Evolutionary conservation across 768 basidiomycete species (phyloP).

Genomic region (Rhodotorula paludigena): DNA sequence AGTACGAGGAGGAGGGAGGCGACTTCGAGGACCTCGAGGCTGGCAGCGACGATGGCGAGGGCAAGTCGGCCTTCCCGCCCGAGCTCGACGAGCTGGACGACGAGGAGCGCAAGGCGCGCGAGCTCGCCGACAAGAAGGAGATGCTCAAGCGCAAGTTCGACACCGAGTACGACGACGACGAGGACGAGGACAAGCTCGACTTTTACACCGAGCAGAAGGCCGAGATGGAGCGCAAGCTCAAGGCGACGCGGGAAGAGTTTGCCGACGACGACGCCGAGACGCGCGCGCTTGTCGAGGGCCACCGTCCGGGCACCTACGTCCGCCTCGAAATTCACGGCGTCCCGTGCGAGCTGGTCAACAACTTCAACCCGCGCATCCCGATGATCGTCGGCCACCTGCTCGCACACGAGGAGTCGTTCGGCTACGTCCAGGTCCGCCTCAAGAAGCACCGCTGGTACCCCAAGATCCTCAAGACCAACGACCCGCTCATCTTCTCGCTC

Average conservation of each 20-base stretch:
- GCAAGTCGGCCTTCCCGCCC: conserved; percentile 43
- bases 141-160: conserved; percentile 90
- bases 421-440: conserved; percentile 87
- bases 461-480: conserved; percentile 89
- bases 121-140: conserved; percentile 80
- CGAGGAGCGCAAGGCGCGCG: conserved; percentile 45
- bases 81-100: conserved; percentile 43
- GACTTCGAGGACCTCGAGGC: conserved; percentile 52
- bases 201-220: conserved; percentile 91
- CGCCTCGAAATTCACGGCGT: conserved; percentile 80
- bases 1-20: conserved; percentile 50
- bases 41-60: conserved; percentile 45
- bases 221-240: conserved; percentile 56
- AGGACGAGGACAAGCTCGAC: conserved; percentile 58
- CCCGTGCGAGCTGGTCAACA: conserved; percentile 83
- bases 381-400: conserved; percentile 87
- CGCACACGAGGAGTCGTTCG: conserved; percentile 83
- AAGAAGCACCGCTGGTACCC: conserved; percentile 94
- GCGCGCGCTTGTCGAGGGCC: conserved; percentile 80
- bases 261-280: conserved; percentile 68
- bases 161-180: conserved; percentile 72
- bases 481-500: conserved; percentile 91
- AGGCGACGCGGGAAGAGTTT: conserved; percentile 78
- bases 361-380: conserved; percentile 88
- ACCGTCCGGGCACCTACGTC: conserved; percentile 82